Conservation (phyloP, 768 basidiomycete species). For the Suillus discolor region DNA sequence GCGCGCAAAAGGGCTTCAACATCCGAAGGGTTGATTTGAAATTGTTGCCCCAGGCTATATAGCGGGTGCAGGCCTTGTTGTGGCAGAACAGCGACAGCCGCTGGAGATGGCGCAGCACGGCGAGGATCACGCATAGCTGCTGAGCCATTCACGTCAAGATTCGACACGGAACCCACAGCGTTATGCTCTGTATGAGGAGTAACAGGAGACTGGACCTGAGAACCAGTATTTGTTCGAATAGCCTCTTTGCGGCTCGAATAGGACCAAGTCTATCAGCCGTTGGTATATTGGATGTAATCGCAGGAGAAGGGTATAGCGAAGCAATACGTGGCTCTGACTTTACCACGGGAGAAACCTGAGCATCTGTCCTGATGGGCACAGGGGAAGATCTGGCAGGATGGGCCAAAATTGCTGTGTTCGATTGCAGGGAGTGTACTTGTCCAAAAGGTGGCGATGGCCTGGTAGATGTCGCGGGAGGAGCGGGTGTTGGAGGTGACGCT, state of each 20-base stretch:
- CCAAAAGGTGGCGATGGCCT: neutral
- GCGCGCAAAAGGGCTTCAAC: conserved; percentile 20
- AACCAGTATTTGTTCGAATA: conserved; percentile 15
- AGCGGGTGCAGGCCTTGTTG: conserved; percentile 1
- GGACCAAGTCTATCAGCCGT: conserved; percentile 32
- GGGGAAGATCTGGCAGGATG: neutral
- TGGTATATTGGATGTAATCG: conserved; percentile 13
- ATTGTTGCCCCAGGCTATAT: conserved; percentile 10
- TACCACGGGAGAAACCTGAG: conserved; percentile 17
- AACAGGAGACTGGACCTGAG: conserved; percentile 17
- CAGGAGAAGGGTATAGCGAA: conserved; percentile 5
- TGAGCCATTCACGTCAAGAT: neutral
- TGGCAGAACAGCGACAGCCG: conserved; percentile 1
- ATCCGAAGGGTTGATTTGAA: conserved; percentile 1
- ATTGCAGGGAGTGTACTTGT: neutral
- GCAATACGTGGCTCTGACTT: conserved; percentile 23
- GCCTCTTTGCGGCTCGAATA: conserved; percentile 34
- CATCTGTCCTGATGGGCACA: neutral
- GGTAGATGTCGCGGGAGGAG: conserved; percentile 2
- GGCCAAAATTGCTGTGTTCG: neutral
- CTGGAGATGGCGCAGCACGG: conserved; percentile 9
- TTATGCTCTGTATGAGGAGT: conserved; percentile 2
- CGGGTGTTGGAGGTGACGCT: conserved; percentile 5
- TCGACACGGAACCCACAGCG: neutral
- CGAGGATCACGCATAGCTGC: conserved; percentile 5